phyloP scores from a whole-genome alignment of 164 flowering plant genomes.

The Vitis rupestris region DNA sequence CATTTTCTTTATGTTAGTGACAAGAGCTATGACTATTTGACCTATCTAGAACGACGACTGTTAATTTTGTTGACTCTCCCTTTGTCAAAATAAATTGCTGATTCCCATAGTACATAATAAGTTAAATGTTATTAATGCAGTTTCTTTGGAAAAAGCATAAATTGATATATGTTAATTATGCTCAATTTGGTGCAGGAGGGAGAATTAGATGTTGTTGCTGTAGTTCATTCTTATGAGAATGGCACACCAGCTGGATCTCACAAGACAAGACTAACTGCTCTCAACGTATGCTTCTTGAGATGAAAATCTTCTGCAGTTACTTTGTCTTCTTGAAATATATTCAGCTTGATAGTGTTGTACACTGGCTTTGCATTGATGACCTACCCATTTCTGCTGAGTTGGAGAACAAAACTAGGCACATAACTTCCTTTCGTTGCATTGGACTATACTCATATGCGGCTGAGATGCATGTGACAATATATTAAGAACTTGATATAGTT shows the following conservation, averaged over 20 bases:
- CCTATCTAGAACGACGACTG: too few species aligned
- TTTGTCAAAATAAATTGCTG: background rate
- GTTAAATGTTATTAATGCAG: too few species aligned
- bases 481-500: too few species aligned
- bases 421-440: too few species aligned
- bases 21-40: too few species aligned
- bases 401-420: background rate
- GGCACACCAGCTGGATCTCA: slow-evolving; percentile 73
- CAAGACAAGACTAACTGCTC: slow-evolving; percentile 81
- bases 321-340: background rate
- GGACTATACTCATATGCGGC: background rate
- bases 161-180: background rate
- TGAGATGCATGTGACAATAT: too few species aligned
- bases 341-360: background rate
- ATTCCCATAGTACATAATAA: background rate
- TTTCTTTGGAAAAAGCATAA: too few species aligned
- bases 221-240: slow-evolving; percentile 89
- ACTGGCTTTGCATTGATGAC: background rate
- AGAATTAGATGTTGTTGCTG: slow-evolving; percentile 70
- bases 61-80: background rate
- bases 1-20: too few species aligned
- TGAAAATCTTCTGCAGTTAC: background rate
- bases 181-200: slow-evolving; percentile 56
- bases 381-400: background rate
- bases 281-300: slow-evolving; percentile 54